Conservation (phyloP, 2,329 filamentous ascomycete genomes). For the Colletotrichum cuscutae region DNA sequence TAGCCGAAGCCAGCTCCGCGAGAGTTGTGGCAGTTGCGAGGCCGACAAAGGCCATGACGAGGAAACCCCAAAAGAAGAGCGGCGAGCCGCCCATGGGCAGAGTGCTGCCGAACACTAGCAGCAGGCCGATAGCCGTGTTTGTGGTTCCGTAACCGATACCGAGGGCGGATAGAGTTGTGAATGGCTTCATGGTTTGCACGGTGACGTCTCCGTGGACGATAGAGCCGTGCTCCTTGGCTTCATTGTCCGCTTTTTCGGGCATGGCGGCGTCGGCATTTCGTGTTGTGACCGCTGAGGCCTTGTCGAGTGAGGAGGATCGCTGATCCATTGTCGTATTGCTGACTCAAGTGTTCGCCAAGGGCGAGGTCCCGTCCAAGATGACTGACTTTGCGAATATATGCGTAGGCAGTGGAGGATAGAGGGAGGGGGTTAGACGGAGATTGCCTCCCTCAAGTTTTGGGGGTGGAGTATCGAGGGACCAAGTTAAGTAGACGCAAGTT, state of each 20-base stretch:
- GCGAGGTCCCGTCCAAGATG: background rate
- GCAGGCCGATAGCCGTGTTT: background rate
- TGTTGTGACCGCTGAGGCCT: background rate
- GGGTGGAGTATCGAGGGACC: background rate
- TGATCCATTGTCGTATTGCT: background rate
- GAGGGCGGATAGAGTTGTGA: background rate
- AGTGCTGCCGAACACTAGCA: background rate
- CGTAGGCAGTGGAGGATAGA: background rate
- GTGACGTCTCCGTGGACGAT: background rate
- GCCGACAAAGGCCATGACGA: background rate
- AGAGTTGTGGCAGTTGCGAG: constrained; percentile 24
- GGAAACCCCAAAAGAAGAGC: background rate
- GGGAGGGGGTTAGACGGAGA: background rate
- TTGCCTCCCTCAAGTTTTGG: background rate
- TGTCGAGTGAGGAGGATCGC: background rate
- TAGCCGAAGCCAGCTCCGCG: constrained; percentile 42
- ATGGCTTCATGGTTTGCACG: background rate
- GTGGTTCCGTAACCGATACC: background rate
- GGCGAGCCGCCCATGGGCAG: background rate
- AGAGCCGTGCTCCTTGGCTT: background rate
- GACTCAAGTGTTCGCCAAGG: background rate
- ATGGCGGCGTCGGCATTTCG: background rate
- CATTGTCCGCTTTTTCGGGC: background rate
- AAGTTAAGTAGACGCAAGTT: background rate
- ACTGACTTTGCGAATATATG: background rate